These are phyloP conservation scores for Solidago caesia DNA, from an alignment of 129 eudicot species.

Conservation along the genomic window DNA sequence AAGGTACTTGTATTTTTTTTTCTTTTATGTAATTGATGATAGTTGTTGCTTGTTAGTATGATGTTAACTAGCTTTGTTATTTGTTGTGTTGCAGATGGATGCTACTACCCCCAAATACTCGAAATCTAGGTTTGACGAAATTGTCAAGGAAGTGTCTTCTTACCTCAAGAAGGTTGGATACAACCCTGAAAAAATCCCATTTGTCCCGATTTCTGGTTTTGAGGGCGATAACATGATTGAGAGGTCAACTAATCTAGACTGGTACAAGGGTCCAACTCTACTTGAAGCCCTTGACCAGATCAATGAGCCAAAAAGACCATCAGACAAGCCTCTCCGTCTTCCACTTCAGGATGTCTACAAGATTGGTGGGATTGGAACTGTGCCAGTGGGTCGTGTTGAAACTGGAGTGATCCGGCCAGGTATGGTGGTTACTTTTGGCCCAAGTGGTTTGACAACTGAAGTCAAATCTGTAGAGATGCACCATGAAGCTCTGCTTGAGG, in stretches of 20 bases:
- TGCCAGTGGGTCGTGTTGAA: slow-evolving; percentile 3
- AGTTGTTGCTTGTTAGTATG: not conserved
- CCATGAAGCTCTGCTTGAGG: slow-evolving; percentile 10
- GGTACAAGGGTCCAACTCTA: slow-evolving; percentile 29
- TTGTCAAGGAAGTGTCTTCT: slow-evolving; percentile 30
- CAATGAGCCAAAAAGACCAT: slow-evolving; percentile 22
- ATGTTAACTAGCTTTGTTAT: not conserved
- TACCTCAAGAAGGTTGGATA: slow-evolving; percentile 26
- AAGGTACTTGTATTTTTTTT: not conserved
- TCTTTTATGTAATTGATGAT: not conserved
- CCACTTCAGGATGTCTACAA: slow-evolving; percentile 29
- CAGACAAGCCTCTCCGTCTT: slow-evolving; percentile 26
- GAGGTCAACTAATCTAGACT: slow-evolving; percentile 14
- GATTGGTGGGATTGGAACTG: slow-evolving; percentile 29
- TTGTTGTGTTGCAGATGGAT: slow-evolving; percentile 6
- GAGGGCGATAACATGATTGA: not conserved
- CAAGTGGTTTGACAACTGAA: slow-evolving; percentile 23
- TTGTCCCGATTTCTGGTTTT: slow-evolving; percentile 5
- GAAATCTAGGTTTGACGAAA: slow-evolving; percentile 19
- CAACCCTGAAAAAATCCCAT: slow-evolving; percentile 25
- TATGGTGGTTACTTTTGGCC: slow-evolving; percentile 1
- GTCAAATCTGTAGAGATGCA: slow-evolving; percentile 27
- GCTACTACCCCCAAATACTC: slow-evolving; percentile 28
- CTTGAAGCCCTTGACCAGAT: not conserved
- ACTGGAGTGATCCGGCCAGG: not conserved